phyloP scores from a whole-genome alignment of 495 filamentous ascomycete species.

The Penicillium paxilli region DNA sequence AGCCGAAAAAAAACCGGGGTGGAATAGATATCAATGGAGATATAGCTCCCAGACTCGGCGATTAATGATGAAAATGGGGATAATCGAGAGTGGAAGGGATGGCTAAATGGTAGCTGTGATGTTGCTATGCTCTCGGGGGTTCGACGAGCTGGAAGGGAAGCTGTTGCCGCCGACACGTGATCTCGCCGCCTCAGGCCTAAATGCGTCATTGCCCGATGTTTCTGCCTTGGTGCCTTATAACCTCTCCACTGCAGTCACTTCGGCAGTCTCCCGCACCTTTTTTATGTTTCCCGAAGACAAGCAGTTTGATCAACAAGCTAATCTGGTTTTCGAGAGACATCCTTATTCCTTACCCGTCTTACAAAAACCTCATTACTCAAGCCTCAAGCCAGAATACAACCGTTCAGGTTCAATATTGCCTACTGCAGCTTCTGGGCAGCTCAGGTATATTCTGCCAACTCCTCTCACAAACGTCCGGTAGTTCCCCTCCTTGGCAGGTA shows the following conservation, averaged over 20 bases:
- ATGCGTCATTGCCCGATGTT: constrained; percentile 16
- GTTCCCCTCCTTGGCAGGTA: background rate
- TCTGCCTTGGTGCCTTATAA: constrained; percentile 20
- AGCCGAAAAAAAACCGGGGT: constrained; percentile 1
- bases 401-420: too few relatives aligned
- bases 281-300: constrained; percentile 1
- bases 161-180: constrained; percentile 32
- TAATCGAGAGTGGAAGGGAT: constrained; percentile 17
- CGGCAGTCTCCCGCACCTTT: background rate
- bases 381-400: background rate
- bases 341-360: background rate
- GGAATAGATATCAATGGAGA: background rate
- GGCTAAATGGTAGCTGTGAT: constrained; percentile 16
- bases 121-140: constrained; percentile 13
- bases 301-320: background rate
- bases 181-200: constrained; percentile 17
- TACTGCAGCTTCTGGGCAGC: background rate
- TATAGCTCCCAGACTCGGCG: background rate
- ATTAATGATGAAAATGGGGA: constrained; percentile 4
- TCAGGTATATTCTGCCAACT: too few relatives aligned
- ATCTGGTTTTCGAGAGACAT: background rate
- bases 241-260: background rate
- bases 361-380: background rate
- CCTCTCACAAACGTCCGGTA: background rate
- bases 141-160: constrained; percentile 23